A percentile compares a stretch with the other conserved stretches of the same genome.
Evolutionary conservation across 805 yeast genomes (phyloP).

Genomic region (Monosporozyma siamensis): DNA sequence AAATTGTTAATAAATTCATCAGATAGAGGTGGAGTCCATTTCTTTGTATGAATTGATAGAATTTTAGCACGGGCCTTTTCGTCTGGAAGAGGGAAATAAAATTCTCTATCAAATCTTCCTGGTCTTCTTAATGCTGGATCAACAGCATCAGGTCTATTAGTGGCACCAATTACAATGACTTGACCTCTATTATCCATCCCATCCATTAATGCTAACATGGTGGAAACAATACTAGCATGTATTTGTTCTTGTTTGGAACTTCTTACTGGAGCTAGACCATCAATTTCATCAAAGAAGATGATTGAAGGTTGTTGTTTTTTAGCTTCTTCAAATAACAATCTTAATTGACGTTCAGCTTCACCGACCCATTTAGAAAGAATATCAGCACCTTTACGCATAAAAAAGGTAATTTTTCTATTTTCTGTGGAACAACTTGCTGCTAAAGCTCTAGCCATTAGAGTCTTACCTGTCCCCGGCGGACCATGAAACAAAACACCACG

Average conservation of each 20-base stretch:
- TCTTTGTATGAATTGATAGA: conserved; percentile 73
- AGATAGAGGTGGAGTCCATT: conserved; percentile 73
- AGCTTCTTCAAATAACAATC: conserved; percentile 91
- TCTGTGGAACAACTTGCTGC: conserved; percentile 91
- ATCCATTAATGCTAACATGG: conserved; percentile 91
- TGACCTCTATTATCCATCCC: conserved; percentile 99
- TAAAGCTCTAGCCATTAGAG: conserved; percentile 92
- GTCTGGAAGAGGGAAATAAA: conserved; percentile 91
- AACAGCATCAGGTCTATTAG: conserved; percentile 95
- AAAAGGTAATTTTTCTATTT: conserved; percentile 80
- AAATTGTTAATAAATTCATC: conserved; percentile 51
- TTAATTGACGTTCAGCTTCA: conserved; percentile 91
- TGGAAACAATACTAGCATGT: conserved; percentile 94
- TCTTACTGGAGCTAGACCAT: conserved; percentile 96
- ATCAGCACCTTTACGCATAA: conserved; percentile 98
- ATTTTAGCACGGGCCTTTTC: conserved; percentile 68
- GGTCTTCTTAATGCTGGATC: conserved; percentile 97
- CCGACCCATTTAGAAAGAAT: conserved; percentile 98
- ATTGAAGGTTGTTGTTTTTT: conserved; percentile 91
- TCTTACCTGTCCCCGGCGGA: conserved; percentile 99
- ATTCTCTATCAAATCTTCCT: conserved; percentile 94
- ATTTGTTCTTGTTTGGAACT: conserved; percentile 97
- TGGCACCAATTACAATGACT: conserved; percentile 96
- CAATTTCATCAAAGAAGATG: conserved; percentile 95
- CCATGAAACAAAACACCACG: conserved; percentile 97